Base-by-base conservation (phyloP, 805 yeast species). In the Saturnispora ahearnii region DNA sequence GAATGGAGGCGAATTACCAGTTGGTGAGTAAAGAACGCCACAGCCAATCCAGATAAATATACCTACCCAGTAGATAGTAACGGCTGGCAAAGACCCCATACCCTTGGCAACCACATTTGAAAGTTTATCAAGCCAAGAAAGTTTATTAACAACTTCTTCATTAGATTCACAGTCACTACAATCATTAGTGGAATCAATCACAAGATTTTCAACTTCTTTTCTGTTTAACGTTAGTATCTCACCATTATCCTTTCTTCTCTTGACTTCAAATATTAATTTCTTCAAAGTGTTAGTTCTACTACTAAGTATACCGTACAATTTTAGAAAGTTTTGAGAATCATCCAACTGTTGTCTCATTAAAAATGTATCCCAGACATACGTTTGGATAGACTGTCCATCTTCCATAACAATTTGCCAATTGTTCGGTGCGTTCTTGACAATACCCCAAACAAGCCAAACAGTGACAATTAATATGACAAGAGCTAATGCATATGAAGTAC, bases 331-430 rank as follows among this genome's bases (percentile, higher is more conserved):
- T 46, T 50, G 62, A 52, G 49, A 55, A 53, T 53, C 67, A 54
- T 60, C 62, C 36, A 57, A 45, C 45, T 69, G 73, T 48, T 69
- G 73, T 56, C 73, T 62, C 68, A 66, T 69, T 48, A 69, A 52
- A 21, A 69, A 53, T 2, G 73, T 68, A 52, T 69, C 72, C 68
- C 72, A 69, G 29, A 66, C 51, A 53, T 69, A 69, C 44, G 67
- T 55, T 54, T 68, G 73, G 46, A 69, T 64, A 1, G 72, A 67
- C 49, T 67, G 69, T 21, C 70, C 71, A 55, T 69, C 73, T 53
- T 69, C 70, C 70, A 69, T 69, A 3, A 65, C 64, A 32, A 69
- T 68, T 55, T 69, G 73, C 73, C 73, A 69, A 41, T 56, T 58
- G 43, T 59, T 57, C 2, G 71, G 65, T 3, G 62, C 71, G n/a